phyloP scores from a whole-genome alignment of 768 basidiomycete genomes.

The Tricholoma bakamatsutake region DNA sequence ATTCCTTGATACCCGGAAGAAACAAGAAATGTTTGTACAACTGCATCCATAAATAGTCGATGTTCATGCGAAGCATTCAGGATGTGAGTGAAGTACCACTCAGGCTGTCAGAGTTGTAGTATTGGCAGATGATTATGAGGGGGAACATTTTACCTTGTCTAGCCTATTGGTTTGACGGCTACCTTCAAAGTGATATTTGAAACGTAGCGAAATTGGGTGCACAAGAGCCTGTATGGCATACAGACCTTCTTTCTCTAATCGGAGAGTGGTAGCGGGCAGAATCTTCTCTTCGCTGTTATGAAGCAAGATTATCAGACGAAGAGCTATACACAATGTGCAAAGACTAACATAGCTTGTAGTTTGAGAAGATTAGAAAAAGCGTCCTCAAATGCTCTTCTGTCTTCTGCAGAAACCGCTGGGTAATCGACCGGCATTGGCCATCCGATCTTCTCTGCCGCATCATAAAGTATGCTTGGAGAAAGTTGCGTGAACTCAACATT shows the following conservation, averaged over 20 bases:
- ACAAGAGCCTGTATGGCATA: conserved; percentile 85
- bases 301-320: background rate
- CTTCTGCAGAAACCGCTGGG: conserved; percentile 36
- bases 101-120: conserved; percentile 56
- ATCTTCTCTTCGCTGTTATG: conserved; percentile 46
- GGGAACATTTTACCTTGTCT: conserved; percentile 65
- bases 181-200: conserved; percentile 94
- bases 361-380: conserved; percentile 73
- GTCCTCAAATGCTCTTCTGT: conserved; percentile 62
- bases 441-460: conserved; percentile 65
- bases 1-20: conserved; percentile 57
- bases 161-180: conserved; percentile 81
- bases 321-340: background rate
- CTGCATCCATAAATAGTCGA: conserved; percentile 66
- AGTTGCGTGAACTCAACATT: conserved; percentile 4
- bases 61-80: conserved; percentile 87
- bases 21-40: conserved; percentile 66
- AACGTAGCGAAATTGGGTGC: conserved; percentile 77
- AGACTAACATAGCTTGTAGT: conserved; percentile 72
- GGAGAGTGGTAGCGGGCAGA: conserved; percentile 13
- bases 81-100: conserved; percentile 95
- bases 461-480: conserved; percentile 48
- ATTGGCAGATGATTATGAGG: background rate
- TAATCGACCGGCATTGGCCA: conserved; percentile 84
- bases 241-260: conserved; percentile 47